phyloP scores from a whole-genome alignment of 2,329 filamentous ascomycete species.

The Setomelanomma holmii region DNA sequence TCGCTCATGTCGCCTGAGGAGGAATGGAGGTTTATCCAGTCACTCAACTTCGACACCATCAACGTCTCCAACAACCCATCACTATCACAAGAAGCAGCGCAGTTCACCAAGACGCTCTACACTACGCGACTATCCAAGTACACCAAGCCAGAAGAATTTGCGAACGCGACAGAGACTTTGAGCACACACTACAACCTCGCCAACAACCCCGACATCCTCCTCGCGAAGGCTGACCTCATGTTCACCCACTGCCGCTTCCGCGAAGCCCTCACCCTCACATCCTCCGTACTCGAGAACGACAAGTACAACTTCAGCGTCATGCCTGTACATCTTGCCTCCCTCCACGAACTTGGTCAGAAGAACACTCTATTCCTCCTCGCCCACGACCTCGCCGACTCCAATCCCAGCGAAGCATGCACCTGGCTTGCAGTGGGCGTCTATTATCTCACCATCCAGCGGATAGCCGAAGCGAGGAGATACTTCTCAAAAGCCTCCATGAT shows the following conservation, averaged over 20 bases:
- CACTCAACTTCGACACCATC: constrained; percentile 88
- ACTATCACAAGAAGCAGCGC: constrained; percentile 81
- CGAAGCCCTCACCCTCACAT: constrained; percentile 84
- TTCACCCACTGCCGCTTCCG: constrained; percentile 95
- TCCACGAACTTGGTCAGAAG: constrained; percentile 85
- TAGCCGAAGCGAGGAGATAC: constrained; percentile 91
- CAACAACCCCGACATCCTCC: constrained; percentile 85
- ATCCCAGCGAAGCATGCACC: constrained; percentile 87
- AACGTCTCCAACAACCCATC: constrained; percentile 69
- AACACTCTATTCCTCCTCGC: constrained; percentile 91
- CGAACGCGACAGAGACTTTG: constrained; percentile 84
- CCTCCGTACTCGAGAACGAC: constrained; percentile 79
- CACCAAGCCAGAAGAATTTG: constrained; percentile 82
- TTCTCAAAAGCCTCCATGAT: constrained; percentile 98
- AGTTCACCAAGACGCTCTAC: constrained; percentile 96
- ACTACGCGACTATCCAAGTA: constrained; percentile 96
- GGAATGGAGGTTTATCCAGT: constrained; percentile 87
- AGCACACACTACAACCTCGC: constrained; percentile 91
- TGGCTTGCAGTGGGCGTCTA: constrained; percentile 96
- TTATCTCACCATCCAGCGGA: constrained; percentile 87
- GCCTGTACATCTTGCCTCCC: constrained; percentile 87
- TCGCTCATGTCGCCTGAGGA: constrained; percentile 87
- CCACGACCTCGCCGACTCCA: constrained; percentile 89
- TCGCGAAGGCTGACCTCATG: constrained; percentile 87
- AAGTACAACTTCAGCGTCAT: constrained; percentile 90